Base-by-base conservation (phyloP, 176 grass and related monocot species). In the Musa beccarii region DNA sequence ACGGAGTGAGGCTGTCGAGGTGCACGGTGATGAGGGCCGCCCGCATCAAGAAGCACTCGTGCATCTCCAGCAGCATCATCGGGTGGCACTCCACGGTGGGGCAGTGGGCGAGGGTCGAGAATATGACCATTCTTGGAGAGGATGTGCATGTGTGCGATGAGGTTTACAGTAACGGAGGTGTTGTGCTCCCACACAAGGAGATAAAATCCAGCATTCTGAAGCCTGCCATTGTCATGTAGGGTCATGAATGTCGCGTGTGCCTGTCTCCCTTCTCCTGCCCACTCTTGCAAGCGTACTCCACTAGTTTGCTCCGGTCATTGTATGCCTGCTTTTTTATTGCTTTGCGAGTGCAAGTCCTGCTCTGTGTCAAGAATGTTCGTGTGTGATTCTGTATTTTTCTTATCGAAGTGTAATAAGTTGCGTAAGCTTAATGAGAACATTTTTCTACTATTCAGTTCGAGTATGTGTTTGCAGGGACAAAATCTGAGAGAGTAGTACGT, bases 161-260 rank as follows among this genome's bases (percentile, higher is more conserved):
- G 70, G 49, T 72, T 53, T 72, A 72, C 51, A 72, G 51, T 20
- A 72, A 72, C 14, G 70, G 70, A 53, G 70, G 70, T 72, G 70
- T 72, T 25, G 70, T 72, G 0, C 70, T 72, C 2, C 70, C 70
- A 1, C 70, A 72, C n/a, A 72, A 72, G 21, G 70, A 72, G 70
- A 54, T 72, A 2, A 72, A 72, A 72, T 72, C 70, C n/a, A 72
- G 70, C 70, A 72, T 72, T 24, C 51, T 72, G 22, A 72, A 72
- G 51, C 70, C 70, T 25, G 51, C 50, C 22, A 72, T 72, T 1
- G 70, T 72, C 20, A 72, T 72, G 70, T 72, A 51, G 26, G 9
- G 34, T 43, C 34, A 61, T 7, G 0, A 19, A 8, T 61, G 57
- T 19, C 21, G 20, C 56, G 16, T 59, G 16, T 59, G 2, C 56